Percentiles rank a stretch among this genome's conserved stretches.
Evolutionary conservation across 1,284 basidiomycete genomes (phyloP).

Genomic region (Vanrija pseudolonga): DNA sequence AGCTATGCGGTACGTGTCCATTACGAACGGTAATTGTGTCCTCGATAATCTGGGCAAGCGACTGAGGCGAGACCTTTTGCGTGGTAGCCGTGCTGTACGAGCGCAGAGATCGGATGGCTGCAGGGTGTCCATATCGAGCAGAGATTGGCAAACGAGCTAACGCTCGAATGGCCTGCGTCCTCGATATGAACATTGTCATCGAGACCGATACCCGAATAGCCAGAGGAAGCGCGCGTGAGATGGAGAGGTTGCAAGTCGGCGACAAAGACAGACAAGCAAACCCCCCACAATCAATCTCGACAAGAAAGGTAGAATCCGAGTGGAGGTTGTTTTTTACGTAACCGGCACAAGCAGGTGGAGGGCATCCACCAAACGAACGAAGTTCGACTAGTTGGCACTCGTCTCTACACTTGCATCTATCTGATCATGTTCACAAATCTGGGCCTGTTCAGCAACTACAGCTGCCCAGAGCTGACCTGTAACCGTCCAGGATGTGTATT

Average conservation of each 20-base stretch:
- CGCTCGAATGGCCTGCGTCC: neutral
- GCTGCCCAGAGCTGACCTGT: slow-evolving; percentile 34
- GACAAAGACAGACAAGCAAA: too few species aligned
- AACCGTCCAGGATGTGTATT: slow-evolving; percentile 33
- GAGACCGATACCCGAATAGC: neutral
- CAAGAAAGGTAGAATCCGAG: slow-evolving; percentile 11
- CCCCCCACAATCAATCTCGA: neutral
- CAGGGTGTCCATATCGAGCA: slow-evolving; percentile 62
- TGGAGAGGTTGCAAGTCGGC: neutral
- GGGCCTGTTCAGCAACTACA: slow-evolving; percentile 22
- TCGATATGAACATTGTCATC: neutral
- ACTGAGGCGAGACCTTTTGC: neutral
- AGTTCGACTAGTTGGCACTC: neutral
- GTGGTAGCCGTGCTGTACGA: neutral
- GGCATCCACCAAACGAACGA: too few species aligned
- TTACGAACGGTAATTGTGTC: slow-evolving; percentile 5
- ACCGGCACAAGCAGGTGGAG: neutral
- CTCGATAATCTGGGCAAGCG: slow-evolving; percentile 12
- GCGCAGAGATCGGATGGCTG: neutral
- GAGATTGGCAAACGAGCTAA: slow-evolving; percentile 44
- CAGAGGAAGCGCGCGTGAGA: neutral
- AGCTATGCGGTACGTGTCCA: neutral
- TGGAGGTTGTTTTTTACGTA: slow-evolving; percentile 42
- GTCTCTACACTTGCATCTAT: neutral
- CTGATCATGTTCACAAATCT: slow-evolving; percentile 31